Conservation (phyloP, 352 stramenopile species). For the Phytophthora hybrid region DNA sequence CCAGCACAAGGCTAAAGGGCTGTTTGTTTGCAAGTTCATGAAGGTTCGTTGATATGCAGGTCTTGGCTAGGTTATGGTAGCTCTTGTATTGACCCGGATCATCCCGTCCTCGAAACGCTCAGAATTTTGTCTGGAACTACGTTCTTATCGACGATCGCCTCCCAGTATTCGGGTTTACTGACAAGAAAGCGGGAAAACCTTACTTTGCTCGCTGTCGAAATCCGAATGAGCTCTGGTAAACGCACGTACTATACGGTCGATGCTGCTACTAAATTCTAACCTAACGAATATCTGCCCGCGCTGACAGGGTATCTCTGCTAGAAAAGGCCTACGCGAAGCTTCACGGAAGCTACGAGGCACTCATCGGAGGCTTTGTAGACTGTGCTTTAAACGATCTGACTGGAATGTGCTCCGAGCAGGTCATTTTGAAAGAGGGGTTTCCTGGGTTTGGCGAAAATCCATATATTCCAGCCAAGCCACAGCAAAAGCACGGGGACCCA, state of each 20-base stretch:
- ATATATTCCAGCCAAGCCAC: conserved; percentile 49
- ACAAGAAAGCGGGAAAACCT: conserved; percentile 81
- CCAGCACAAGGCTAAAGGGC: conserved; percentile 74
- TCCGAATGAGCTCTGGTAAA: conserved; percentile 88
- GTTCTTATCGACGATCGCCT: conserved; percentile 93
- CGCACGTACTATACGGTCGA: background rate
- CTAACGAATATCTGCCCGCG: background rate
- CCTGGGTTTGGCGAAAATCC: conserved; percentile 81
- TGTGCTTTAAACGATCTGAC: conserved; percentile 92
- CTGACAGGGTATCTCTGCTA: conserved; percentile 80
- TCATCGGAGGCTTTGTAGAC: conserved; percentile 93
- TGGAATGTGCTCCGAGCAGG: conserved; percentile 88
- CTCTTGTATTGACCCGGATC: background rate
- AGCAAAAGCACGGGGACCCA: conserved; percentile 60
- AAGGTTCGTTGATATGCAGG: conserved; percentile 60
- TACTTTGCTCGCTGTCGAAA: conserved; percentile 88
- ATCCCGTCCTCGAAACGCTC: background rate
- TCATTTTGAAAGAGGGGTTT: conserved; percentile 87
- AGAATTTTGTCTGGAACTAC: conserved; percentile 93
- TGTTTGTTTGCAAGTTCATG: conserved; percentile 94
- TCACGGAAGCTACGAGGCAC: conserved; percentile 87
- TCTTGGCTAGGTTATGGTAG: background rate
- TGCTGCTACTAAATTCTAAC: conserved; percentile 6
- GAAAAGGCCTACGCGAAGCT: conserved; percentile 96
- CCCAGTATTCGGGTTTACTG: conserved; percentile 86